Conservation (phyloP, 2,329 filamentous ascomycete genomes). For the Neofusicoccum sp. region DNA sequence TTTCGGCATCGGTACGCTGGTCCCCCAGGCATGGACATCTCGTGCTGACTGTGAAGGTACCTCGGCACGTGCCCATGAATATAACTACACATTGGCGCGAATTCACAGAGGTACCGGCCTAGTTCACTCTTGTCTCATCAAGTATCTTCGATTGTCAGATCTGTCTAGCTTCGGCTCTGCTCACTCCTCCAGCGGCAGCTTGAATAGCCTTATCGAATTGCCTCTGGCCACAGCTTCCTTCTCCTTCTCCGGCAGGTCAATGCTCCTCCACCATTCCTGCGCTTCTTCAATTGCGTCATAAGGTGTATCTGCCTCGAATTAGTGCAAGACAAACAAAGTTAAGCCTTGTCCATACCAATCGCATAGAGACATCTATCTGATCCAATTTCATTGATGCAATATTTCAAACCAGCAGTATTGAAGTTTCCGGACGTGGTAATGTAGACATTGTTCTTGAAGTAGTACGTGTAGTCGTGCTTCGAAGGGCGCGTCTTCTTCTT, state of each 20-base stretch:
- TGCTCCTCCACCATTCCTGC: constrained; percentile 29
- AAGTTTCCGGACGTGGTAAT: constrained; percentile 45
- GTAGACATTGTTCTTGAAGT: constrained; percentile 44
- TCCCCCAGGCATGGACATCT: too few relatives aligned
- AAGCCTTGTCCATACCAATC: constrained; percentile 34
- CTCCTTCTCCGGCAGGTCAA: neutral
- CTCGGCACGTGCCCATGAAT: too few relatives aligned
- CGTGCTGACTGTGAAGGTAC: too few relatives aligned
- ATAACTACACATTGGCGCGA: too few relatives aligned
- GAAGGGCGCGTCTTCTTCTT: constrained; percentile 39
- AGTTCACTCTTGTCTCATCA: too few relatives aligned
- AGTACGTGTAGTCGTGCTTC: constrained; percentile 31
- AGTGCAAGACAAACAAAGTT: accelerated
- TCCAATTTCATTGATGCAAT: constrained; percentile 42
- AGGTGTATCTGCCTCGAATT: constrained; percentile 27
- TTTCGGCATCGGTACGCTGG: too few relatives aligned
- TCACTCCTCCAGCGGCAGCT: constrained; percentile 26
- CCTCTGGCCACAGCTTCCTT: constrained; percentile 44
- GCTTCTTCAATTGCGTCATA: constrained; percentile 28
- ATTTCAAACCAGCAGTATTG: constrained; percentile 41
- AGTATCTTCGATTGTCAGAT: too few relatives aligned
- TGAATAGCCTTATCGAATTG: constrained; percentile 47
- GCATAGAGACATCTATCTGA: constrained; percentile 41
- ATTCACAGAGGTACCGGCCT: too few relatives aligned
- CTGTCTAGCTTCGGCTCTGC: too few relatives aligned